Conservation (phyloP, 192 early-diverging fungal genomes). For the Podila epicladia region DNA sequence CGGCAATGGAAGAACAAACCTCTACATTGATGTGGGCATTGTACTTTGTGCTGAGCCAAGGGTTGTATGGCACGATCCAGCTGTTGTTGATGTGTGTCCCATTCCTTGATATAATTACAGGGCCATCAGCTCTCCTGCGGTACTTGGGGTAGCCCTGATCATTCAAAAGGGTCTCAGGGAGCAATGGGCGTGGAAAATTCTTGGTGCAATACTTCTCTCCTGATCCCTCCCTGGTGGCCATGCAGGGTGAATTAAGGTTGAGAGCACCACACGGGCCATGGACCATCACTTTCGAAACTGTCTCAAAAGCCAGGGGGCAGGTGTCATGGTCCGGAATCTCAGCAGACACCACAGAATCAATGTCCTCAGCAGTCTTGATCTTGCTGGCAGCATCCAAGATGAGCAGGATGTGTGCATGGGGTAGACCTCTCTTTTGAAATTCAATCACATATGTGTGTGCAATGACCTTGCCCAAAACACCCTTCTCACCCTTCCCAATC, state of each 20-base stretch:
- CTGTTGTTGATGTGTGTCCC: conserved; percentile 32
- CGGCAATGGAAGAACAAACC: conserved; percentile 22
- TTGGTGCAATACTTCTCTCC: conserved; percentile 36
- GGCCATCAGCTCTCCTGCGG: conserved; percentile 4
- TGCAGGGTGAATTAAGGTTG: background rate
- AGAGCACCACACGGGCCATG: conserved; percentile 25
- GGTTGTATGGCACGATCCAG: conserved; percentile 46
- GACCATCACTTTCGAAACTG: conserved; percentile 17
- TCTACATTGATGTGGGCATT: conserved; percentile 48
- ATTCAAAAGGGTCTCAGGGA: conserved; percentile 4
- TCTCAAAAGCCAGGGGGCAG: conserved; percentile 11
- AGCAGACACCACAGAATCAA: conserved; percentile 17
- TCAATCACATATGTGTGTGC: conserved; percentile 24
- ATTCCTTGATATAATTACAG: background rate
- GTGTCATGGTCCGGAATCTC: conserved; percentile 14
- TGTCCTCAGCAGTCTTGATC: background rate
- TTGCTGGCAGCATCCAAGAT: conserved; percentile 6
- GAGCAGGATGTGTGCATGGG: conserved; percentile 35
- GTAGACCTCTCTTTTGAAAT: conserved; percentile 38
- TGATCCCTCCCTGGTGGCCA: background rate
- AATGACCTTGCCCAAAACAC: conserved; percentile 12
- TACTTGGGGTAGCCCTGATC: conserved; percentile 42
- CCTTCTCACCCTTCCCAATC: conserved; percentile 1
- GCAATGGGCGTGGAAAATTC: conserved; percentile 17
- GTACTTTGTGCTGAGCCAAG: conserved; percentile 43